These are phyloP conservation scores for Vaccinium myrtillus DNA, from an alignment of 148 eudicot genomes.

Conservation along the genomic window DNA sequence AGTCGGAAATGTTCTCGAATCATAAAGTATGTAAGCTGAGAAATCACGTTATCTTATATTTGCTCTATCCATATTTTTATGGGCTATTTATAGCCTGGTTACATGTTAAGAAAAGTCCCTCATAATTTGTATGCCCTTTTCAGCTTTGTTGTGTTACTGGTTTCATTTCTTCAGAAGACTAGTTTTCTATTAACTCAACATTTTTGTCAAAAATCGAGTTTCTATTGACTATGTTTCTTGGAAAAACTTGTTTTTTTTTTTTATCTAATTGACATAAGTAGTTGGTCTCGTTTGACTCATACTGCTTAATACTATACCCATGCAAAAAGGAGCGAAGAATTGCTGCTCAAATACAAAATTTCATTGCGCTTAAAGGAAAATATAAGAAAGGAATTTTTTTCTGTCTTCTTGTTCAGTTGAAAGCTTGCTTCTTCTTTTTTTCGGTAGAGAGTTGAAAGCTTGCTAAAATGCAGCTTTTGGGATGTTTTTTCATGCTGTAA, in stretches of 20 bases:
- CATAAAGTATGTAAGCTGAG: slow-evolving; percentile 45
- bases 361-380: not conserved
- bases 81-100: not conserved
- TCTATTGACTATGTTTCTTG: not conserved
- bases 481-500: not conserved
- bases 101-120: not conserved
- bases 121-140: not conserved
- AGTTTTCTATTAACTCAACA: not conserved
- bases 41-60: not conserved
- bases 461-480: not conserved
- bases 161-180: not conserved
- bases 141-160: not conserved
- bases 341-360: not conserved
- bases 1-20: slow-evolving; percentile 72
- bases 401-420: not conserved
- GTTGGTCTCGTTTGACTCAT: not conserved
- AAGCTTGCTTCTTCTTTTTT: not conserved
- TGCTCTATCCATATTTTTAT: slow-evolving; percentile 7
- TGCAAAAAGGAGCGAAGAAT: not conserved
- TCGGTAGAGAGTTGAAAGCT: not conserved
- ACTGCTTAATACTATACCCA: not conserved
- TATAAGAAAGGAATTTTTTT: not conserved
- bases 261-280: not conserved
- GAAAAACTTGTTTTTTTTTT: not conserved
- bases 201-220: not conserved